phyloP scores from a whole-genome alignment of 163 green algal genomes.

The Scenedesmus sp. region DNA sequence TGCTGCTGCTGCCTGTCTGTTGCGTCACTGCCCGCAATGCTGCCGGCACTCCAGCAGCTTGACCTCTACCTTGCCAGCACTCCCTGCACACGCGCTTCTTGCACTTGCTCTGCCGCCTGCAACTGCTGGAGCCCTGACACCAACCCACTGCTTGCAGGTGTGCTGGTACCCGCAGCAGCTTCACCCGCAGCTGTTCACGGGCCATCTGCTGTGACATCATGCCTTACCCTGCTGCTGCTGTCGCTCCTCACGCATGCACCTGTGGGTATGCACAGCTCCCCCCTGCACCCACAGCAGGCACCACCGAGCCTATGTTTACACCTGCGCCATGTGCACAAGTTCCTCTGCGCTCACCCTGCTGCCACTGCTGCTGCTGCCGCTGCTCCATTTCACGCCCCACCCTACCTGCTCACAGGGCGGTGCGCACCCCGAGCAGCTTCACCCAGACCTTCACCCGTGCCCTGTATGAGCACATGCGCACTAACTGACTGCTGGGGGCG shows the following conservation, averaged over 20 bases:
- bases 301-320: background rate
- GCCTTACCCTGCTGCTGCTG: background rate
- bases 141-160: too few species aligned
- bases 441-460: conserved; percentile 40
- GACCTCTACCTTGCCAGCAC: too few species aligned
- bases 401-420: background rate
- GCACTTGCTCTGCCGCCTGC: too few species aligned
- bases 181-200: too few species aligned
- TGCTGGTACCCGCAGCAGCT: too few species aligned
- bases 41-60: too few species aligned
- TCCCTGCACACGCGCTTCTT: too few species aligned
- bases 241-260: background rate
- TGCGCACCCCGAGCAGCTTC: background rate
- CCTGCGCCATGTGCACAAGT: background rate
- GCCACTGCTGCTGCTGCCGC: background rate
- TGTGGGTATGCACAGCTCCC: background rate
- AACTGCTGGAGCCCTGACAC: too few species aligned
- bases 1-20: too few species aligned
- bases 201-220: background rate
- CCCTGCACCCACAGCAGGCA: background rate
- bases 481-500: conserved; percentile 32
- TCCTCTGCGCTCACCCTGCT: background rate
- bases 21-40: too few species aligned
- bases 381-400: background rate
- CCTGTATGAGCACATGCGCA: conserved; percentile 52